Percentiles rank a stretch among this genome's conserved stretches.
phyloP scores from a whole-genome alignment of 1,284 basidiomycete species.

The Phellopilus nigrolimitatus region DNA sequence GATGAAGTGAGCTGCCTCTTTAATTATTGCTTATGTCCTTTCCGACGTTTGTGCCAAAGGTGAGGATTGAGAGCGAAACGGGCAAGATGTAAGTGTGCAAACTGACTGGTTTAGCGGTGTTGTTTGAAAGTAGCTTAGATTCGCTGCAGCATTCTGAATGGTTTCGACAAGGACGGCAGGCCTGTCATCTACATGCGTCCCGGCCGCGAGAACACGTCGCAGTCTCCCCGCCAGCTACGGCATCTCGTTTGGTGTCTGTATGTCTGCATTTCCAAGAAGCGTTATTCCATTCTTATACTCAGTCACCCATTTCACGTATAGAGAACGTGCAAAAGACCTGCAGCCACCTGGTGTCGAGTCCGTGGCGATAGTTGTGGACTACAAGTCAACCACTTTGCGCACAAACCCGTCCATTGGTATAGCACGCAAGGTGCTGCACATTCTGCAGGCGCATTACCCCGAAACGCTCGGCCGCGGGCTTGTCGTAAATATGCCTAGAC shows the following conservation, averaged over 20 bases:
- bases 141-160: constrained; percentile 60
- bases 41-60: constrained; percentile 28
- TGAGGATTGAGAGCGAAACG: constrained; percentile 72
- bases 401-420: constrained; percentile 79
- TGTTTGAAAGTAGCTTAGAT: not conserved
- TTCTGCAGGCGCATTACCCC: constrained; percentile 89
- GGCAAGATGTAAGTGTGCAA: constrained; percentile 73
- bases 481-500: constrained; percentile 76
- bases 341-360: constrained; percentile 82
- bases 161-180: constrained; percentile 78
- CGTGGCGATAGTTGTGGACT: constrained; percentile 79
- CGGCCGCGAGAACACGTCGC: constrained; percentile 76
- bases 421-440: constrained; percentile 73
- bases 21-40: constrained; percentile 5
- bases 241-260: constrained; percentile 82
- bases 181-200: constrained; percentile 84
- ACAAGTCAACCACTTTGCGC: constrained; percentile 73
- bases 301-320: constrained; percentile 28
- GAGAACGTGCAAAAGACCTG: constrained; percentile 81
- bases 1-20: constrained; percentile 48
- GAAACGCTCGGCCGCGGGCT: constrained; percentile 85
- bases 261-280: constrained; percentile 35
- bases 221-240: constrained; percentile 69
- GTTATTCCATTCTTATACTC: not conserved
- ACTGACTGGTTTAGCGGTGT: not conserved